phyloP scores from a whole-genome alignment of 2,329 filamentous ascomycete species.

The Cordyceps fumosorosea region DNA sequence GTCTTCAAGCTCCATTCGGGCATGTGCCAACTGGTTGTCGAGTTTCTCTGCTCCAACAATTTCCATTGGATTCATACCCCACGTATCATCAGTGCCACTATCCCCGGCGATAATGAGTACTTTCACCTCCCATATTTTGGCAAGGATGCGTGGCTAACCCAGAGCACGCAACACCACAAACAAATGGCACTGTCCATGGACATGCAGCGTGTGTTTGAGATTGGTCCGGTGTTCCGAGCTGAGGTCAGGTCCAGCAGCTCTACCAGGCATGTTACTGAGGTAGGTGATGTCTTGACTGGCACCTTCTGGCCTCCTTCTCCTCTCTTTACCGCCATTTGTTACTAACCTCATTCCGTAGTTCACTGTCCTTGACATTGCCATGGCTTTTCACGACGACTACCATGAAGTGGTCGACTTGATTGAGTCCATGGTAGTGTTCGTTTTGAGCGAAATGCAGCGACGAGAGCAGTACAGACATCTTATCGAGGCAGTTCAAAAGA shows the following conservation, averaged over 20 bases:
- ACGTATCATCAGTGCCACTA: not conserved
- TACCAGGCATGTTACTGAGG: not conserved
- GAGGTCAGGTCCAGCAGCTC: not conserved
- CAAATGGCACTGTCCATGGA: slow-evolving; percentile 5
- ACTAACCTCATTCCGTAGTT: not conserved
- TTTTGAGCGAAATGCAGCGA: not conserved
- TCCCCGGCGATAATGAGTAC: not conserved
- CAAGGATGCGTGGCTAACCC: slow-evolving; percentile 1
- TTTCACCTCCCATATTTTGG: not conserved
- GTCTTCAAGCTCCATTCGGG: slow-evolving; percentile 7
- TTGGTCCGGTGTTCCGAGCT: not conserved
- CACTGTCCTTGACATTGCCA: not conserved
- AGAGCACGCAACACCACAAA: slow-evolving; percentile 7
- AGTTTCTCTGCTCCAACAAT: not conserved
- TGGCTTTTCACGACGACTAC: not conserved
- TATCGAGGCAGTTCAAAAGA: not conserved
- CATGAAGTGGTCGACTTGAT: not conserved
- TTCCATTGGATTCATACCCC: slow-evolving; percentile 4
- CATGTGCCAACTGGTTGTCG: slow-evolving; percentile 7
- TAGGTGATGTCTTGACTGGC: not conserved
- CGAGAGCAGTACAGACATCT: not conserved
- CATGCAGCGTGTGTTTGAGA: slow-evolving; percentile 1
- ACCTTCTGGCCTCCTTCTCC: not conserved
- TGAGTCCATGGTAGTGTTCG: not conserved
- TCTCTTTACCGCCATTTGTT: not conserved